Conservation (phyloP, 139 green algal species). For the Mesotaenium endlicherianum region DNA sequence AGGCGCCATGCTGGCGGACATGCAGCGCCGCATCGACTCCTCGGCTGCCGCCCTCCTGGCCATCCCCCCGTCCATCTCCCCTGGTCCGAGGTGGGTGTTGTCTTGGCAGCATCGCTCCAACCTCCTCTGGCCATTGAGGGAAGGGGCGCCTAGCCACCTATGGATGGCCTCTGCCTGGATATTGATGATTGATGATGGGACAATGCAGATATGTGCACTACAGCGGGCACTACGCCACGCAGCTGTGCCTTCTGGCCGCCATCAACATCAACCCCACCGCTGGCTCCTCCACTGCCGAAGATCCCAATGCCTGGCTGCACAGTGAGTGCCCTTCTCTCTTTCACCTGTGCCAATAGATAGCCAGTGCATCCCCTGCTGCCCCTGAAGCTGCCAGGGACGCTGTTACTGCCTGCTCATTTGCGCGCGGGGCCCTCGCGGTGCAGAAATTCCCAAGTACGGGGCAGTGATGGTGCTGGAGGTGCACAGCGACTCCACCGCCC, state of each 20-base stretch:
- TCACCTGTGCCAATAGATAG: too few species aligned
- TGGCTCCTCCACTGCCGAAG: too few species aligned
- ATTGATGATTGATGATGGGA: too few species aligned
- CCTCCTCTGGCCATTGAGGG: neutral
- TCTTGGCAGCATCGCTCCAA: neutral
- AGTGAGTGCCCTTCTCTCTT: too few species aligned
- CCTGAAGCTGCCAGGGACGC: neutral
- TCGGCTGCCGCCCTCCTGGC: neutral
- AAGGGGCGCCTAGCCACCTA: too few species aligned
- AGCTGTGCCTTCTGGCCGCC: too few species aligned
- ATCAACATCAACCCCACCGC: too few species aligned
- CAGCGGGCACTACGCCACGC: too few species aligned
- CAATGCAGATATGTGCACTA: too few species aligned
- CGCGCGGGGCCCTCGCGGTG: neutral
- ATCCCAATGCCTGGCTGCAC: too few species aligned
- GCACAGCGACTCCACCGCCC: neutral
- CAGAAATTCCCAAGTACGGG: neutral
- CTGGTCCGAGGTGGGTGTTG: neutral
- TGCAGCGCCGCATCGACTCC: neutral
- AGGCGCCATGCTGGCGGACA: neutral
- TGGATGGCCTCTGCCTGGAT: too few species aligned
- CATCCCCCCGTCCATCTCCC: neutral
- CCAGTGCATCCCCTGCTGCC: too few species aligned
- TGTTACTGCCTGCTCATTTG: neutral
- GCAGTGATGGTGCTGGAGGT: neutral